Conservation (phyloP, 208 protist species). For the Herpetomonas muscarum region DNA sequence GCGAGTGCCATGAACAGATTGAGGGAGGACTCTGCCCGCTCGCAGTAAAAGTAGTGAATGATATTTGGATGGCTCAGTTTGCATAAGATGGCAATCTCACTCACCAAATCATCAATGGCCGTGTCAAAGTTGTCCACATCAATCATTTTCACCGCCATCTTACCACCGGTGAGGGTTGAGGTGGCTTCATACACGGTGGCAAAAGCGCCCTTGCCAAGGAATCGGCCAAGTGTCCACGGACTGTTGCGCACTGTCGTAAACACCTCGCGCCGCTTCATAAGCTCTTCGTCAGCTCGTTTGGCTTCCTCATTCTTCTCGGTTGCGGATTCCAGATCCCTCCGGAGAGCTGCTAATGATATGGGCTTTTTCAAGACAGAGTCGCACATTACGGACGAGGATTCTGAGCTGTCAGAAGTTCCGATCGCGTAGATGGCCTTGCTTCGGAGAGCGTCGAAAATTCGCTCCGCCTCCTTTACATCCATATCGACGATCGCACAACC, state of each 20-base stretch:
- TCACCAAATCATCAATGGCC: conserved; percentile 60
- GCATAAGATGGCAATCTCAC: conserved; percentile 66
- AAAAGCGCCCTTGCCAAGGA: conserved; percentile 62
- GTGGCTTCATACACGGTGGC: conserved; percentile 72
- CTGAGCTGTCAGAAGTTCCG: conserved; percentile 38
- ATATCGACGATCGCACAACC: conserved; percentile 61
- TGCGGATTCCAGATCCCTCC: conserved; percentile 34
- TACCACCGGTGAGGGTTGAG: conserved; percentile 60
- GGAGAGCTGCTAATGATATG: conserved; percentile 28
- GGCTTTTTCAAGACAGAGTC: conserved; percentile 50
- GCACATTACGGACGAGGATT: conserved; percentile 23
- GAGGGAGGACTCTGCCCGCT: conserved; percentile 44
- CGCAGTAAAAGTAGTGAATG: conserved; percentile 85
- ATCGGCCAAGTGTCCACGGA: conserved; percentile 52
- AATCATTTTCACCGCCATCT: conserved; percentile 86
- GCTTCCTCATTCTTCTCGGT: conserved; percentile 31
- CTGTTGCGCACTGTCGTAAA: conserved; percentile 59
- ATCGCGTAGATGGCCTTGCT: conserved; percentile 61
- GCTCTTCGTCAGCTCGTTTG: conserved; percentile 46
- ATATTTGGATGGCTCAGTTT: conserved; percentile 73
- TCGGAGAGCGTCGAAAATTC: conserved; percentile 40
- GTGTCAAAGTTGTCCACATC: conserved; percentile 53
- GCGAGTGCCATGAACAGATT: conserved; percentile 82
- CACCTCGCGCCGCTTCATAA: conserved; percentile 39
- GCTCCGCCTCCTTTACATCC: conserved; percentile 29